Conservation (phyloP, 352 stramenopile genomes). For the Phytophthora multivora region DNA sequence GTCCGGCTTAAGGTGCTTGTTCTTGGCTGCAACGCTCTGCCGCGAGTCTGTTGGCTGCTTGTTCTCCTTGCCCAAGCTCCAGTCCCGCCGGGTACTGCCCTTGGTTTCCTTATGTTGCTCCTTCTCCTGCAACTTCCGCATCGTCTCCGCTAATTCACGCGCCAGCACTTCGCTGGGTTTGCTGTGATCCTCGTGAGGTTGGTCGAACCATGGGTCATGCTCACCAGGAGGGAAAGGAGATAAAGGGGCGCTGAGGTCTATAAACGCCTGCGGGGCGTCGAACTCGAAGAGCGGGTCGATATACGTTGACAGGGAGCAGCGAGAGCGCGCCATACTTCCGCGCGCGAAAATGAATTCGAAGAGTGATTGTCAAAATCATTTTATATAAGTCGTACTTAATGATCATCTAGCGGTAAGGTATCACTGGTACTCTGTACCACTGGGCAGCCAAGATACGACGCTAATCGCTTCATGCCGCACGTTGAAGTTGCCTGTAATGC, state of each 20-base stretch:
- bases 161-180: slow-evolving; percentile 61
- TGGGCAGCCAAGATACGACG: too few relatives aligned
- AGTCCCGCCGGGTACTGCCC: slow-evolving; percentile 1
- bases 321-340: slow-evolving; percentile 16
- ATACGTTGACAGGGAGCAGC: slow-evolving; percentile 1
- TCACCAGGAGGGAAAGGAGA: slow-evolving; percentile 6
- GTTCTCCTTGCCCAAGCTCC: slow-evolving; percentile 46
- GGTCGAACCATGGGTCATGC: slow-evolving; percentile 77
- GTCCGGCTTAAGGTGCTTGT: slow-evolving; percentile 15
- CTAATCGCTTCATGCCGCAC: background rate
- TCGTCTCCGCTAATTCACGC: slow-evolving; percentile 25
- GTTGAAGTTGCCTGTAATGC: slow-evolving; percentile 16
- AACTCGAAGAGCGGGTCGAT: slow-evolving; percentile 80
- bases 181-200: slow-evolving; percentile 57
- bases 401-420: too few relatives aligned
- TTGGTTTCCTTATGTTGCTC: slow-evolving; percentile 15
- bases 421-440: too few relatives aligned
- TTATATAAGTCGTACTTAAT: background rate
- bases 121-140: slow-evolving; percentile 20
- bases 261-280: slow-evolving; percentile 61
- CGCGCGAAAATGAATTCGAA: slow-evolving; percentile 1
- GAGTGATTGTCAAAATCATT: background rate
- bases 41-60: slow-evolving; percentile 14
- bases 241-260: slow-evolving; percentile 51
- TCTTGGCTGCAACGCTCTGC: slow-evolving; percentile 3